Evolutionary conservation across 176 grass and related monocot genomes (phyloP).

Genomic region (sorghum (Sorghum bicolor)): DNA sequence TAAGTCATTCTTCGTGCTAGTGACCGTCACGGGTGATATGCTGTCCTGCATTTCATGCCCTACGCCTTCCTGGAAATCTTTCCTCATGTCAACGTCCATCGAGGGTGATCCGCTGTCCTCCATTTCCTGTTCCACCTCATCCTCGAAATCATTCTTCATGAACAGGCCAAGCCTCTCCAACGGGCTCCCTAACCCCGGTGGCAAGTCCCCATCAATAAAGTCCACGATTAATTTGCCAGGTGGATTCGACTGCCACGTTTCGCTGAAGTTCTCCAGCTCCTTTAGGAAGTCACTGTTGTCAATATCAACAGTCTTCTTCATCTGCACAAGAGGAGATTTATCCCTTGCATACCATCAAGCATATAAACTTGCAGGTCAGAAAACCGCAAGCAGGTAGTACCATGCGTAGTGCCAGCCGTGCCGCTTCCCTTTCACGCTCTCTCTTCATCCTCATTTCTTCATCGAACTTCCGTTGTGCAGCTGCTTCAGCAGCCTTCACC

Average conservation of each 20-base stretch:
- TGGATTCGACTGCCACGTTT: conserved; percentile 16
- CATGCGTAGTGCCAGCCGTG: conserved; percentile 67
- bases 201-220: conserved; percentile 42
- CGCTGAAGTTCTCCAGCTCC: conserved; percentile 60
- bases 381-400: conserved; percentile 31
- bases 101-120: conserved; percentile 37
- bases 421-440: conserved; percentile 77
- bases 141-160: conserved; percentile 65
- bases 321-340: conserved; percentile 41
- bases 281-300: conserved; percentile 74
- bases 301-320: conserved; percentile 88
- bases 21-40: background rate
- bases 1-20: background rate
- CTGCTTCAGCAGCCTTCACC: conserved; percentile 69
- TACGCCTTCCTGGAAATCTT: conserved; percentile 39
- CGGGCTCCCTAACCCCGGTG: conserved; percentile 49
- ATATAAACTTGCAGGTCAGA: conserved; percentile 13
- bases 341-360: background rate
- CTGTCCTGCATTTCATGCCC: conserved; percentile 40
- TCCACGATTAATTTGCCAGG: conserved; percentile 35
- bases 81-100: conserved; percentile 25
- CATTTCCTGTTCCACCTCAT: conserved; percentile 49
- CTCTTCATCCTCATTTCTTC: conserved; percentile 59
- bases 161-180: conserved; percentile 76
- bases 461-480: conserved; percentile 62